These are phyloP conservation scores for Leucocoprinus leucothites DNA, from an alignment of 768 basidiomycete species.

Conservation along the genomic window DNA sequence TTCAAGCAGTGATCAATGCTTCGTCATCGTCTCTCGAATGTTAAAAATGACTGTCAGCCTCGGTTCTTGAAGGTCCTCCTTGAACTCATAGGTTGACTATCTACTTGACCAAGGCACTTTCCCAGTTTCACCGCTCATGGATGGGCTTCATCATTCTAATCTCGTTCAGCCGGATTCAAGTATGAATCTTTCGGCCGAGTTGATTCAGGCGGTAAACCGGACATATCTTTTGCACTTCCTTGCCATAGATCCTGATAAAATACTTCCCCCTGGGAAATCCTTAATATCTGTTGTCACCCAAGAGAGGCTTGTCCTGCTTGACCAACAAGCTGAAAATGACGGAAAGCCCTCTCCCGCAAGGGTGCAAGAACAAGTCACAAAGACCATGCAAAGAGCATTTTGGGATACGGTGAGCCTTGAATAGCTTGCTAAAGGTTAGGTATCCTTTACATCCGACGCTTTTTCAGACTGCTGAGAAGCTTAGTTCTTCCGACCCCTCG, in stretches of 20 bases:
- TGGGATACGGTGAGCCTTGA: slow-evolving; percentile 62
- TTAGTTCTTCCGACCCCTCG: slow-evolving; percentile 58
- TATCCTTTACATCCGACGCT: background rate
- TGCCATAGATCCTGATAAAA: slow-evolving; percentile 53
- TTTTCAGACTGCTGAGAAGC: slow-evolving; percentile 49
- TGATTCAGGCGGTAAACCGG: slow-evolving; percentile 54
- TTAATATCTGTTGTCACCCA: slow-evolving; percentile 50
- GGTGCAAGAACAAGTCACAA: slow-evolving; percentile 35
- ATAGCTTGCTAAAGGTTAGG: background rate
- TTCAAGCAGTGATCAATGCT: too few species aligned
- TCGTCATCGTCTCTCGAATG: too few species aligned
- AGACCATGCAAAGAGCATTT: slow-evolving; percentile 63
- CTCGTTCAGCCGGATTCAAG: slow-evolving; percentile 15
- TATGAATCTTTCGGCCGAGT: slow-evolving; percentile 45
- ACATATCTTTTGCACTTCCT: slow-evolving; percentile 68
- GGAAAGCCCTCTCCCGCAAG: background rate
- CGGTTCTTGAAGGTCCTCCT: too few species aligned
- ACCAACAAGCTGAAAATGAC: slow-evolving; percentile 20
- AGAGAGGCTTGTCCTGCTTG: slow-evolving; percentile 31
- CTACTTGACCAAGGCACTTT: too few species aligned
- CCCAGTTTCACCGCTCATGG: too few species aligned
- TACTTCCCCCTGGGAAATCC: slow-evolving; percentile 73
- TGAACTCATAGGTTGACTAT: too few species aligned
- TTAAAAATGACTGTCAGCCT: too few species aligned
- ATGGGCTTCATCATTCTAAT: background rate